A percentile compares a stretch with the other conserved stretches of the same genome.
Conservation (phyloP, 805 yeast species). For the Pichia thaimueangensis region DNA sequence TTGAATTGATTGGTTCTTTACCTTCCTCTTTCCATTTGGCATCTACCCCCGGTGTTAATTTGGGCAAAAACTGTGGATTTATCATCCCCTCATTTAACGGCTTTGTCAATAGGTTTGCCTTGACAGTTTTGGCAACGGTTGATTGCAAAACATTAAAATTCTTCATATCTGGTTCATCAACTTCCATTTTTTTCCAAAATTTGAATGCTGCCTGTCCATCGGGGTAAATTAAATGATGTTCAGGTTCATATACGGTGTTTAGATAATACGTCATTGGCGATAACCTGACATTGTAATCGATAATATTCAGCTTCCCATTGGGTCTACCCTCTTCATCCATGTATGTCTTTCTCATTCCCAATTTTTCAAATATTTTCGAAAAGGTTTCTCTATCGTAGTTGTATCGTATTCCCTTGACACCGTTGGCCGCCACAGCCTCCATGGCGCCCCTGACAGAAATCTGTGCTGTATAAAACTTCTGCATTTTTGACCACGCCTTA, state of each 20-base stretch:
- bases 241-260: slow-evolving; percentile 55
- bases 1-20: slow-evolving; percentile 20
- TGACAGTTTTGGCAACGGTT: slow-evolving; percentile 14
- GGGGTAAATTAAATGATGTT: slow-evolving; percentile 50
- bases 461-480: slow-evolving; percentile 11
- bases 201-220: slow-evolving; percentile 16
- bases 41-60: background rate
- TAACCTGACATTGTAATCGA: slow-evolving; percentile 57
- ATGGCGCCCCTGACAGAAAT: slow-evolving; percentile 7
- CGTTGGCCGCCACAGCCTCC: background rate
- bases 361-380: slow-evolving; percentile 38
- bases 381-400: slow-evolving; percentile 15
- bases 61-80: slow-evolving; percentile 24
- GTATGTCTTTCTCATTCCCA: slow-evolving; percentile 34
- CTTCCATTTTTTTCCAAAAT: slow-evolving; percentile 21
- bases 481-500: too few relatives aligned
- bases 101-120: slow-evolving; percentile 17
- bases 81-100: slow-evolving; percentile 40
- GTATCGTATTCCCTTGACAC: slow-evolving; percentile 11
- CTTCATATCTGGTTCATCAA: slow-evolving; percentile 13
- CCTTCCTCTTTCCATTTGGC: background rate
- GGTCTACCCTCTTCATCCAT: slow-evolving; percentile 23
- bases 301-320: slow-evolving; percentile 36
- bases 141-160: slow-evolving; percentile 15
- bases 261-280: slow-evolving; percentile 58